Evolutionary conservation across 1,139 yeast species (phyloP).

Genomic region (Yamadazyma sp.): DNA sequence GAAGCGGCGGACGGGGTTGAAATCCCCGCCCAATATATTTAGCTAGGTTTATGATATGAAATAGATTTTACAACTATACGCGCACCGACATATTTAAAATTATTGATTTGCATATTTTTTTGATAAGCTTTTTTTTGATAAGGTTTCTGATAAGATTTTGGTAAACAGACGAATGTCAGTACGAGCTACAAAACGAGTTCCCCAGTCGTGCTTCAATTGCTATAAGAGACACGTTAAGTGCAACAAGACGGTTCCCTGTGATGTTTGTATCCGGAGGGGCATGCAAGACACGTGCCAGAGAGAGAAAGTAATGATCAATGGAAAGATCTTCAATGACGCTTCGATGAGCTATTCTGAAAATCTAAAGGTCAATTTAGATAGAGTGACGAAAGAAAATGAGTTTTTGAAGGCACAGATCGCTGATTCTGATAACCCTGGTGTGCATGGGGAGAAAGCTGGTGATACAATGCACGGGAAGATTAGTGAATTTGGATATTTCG

Average conservation of each 20-base stretch:
- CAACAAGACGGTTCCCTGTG: conserved; percentile 30
- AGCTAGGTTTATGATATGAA: too few species aligned
- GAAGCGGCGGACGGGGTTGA: too few species aligned
- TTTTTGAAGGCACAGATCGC: conserved; percentile 1
- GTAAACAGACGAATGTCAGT: background rate
- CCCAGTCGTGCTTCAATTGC: conserved; percentile 26
- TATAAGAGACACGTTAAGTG: conserved; percentile 28
- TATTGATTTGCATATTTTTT: too few species aligned
- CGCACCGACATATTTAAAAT: too few species aligned
- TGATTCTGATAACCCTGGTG: background rate
- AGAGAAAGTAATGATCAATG: conserved; percentile 15
- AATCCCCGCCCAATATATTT: too few species aligned
- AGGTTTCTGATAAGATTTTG: too few species aligned
- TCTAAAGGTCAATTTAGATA: conserved; percentile 4
- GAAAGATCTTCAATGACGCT: conserved; percentile 8
- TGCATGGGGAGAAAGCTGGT: too few species aligned
- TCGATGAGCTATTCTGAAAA: background rate
- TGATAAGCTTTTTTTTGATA: too few species aligned
- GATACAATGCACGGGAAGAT: background rate
- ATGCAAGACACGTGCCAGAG: conserved; percentile 10
- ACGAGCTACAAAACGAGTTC: conserved; percentile 18
- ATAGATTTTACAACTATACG: too few species aligned
- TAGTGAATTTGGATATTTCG: conserved; percentile 11
- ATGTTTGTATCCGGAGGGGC: conserved; percentile 26
- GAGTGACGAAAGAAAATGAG: conserved; percentile 3